These are phyloP conservation scores for Paecilomyces fulvus DNA, from an alignment of 2,329 filamentous ascomycete species.

Conservation along the genomic window DNA sequence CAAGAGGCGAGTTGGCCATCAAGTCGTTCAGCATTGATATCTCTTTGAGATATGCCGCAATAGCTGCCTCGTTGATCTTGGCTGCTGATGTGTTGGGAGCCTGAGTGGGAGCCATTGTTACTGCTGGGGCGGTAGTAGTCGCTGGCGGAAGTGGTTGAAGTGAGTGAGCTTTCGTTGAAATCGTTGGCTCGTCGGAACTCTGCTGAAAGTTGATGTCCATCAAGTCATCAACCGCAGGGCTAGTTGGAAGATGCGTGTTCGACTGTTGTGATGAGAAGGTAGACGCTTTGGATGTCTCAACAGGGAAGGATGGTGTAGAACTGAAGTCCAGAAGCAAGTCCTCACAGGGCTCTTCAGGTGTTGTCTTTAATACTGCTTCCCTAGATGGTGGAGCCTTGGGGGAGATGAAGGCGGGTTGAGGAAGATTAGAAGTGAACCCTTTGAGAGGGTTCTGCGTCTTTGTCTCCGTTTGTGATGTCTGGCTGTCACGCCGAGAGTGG, in stretches of 20 bases:
- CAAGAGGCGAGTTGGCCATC: conserved; percentile 7
- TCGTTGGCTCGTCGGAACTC: not conserved
- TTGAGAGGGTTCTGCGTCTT: not conserved
- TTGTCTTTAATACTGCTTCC: not conserved
- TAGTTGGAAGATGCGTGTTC: not conserved
- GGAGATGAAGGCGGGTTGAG: conserved; percentile 7
- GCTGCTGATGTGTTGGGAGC: not conserved
- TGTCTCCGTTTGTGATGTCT: not conserved
- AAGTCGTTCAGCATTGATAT: conserved; percentile 15
- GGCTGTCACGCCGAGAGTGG: not conserved
- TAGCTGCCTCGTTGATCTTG: not conserved
- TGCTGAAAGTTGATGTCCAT: conserved; percentile 13
- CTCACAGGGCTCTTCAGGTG: not conserved
- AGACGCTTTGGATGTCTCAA: not conserved
- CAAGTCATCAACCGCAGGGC: conserved; percentile 12
- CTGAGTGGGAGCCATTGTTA: not conserved
- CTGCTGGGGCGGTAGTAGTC: not conserved
- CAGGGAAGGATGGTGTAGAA: conserved; percentile 5
- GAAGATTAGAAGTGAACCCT: conserved; percentile 12
- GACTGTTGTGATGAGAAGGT: not conserved
- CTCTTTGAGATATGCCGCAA: conserved; percentile 6
- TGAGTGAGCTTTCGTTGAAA: not conserved
- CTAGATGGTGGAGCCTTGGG: not conserved
- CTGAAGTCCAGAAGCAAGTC: conserved; percentile 16
- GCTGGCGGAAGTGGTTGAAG: not conserved